Base-by-base conservation (phyloP, 768 basidiomycete species). In the Chalciporus sphaerocephalus region DNA sequence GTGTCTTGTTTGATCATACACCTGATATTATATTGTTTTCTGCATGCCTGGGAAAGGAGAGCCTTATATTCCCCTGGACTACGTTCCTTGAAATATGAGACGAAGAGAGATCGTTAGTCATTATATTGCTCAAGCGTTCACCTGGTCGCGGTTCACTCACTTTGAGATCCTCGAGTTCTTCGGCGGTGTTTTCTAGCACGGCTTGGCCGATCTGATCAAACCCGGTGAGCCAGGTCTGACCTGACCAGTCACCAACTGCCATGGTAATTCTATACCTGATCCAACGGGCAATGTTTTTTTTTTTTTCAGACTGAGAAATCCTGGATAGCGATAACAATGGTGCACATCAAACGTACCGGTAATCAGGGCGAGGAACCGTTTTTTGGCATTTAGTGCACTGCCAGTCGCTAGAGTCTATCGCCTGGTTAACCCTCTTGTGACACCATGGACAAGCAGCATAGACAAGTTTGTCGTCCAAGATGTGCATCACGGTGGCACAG, bases 361-460 rank as follows among this genome's bases (percentile, higher is more conserved):
- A 76, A 53, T 89, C 80, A 3, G 95, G 93, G 22, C 74, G 70
- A 1, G 75, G 71, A 57, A 78, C 87, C 18, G 65, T 76, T 62
- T 76, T 79, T 41, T 87, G 80, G 61, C 95, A 98, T 66, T 93
- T 97, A 62, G 98, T 95, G 64, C 96, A 98, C 34, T 79, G 70
- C 92, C 92, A 98, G 15, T 71, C 74, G 35, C 72, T 75, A 4
- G 30, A 32, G 13, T n/a, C 30, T n/a, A 73, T 74, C 16, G 73
- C 66, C 45, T 88, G 76, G 1, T 78, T 66, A 4, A 97, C 87
- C 67, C 98, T 99, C 72, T 98, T 98, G 67, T 76, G 88, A 67
- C 95, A 98, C 7, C 73, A 75, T 30, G 82, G 84, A 61, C 96
- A 99, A 13, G 90, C 93, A 18, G 94, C 87, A 63, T 99, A 99